These are phyloP conservation scores for Daedaleopsis sinensis DNA, from an alignment of 768 basidiomycete species.

Conservation along the genomic window DNA sequence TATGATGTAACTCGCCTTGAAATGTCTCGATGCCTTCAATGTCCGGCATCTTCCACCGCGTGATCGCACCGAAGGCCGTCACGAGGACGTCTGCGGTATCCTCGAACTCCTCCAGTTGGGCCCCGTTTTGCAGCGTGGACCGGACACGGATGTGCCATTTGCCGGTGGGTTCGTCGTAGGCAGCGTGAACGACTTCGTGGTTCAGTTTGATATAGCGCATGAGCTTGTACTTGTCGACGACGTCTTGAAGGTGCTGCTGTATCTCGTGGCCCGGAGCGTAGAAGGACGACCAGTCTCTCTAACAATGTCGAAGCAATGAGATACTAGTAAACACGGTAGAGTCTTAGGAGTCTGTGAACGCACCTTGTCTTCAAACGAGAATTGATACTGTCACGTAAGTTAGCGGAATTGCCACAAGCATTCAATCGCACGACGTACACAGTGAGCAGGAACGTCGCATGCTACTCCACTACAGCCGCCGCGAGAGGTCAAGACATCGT, in stretches of 20 bases:
- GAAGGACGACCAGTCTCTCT: slow-evolving; percentile 64
- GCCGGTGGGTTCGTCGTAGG: slow-evolving; percentile 51
- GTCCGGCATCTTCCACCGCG: slow-evolving; percentile 69
- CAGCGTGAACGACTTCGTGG: slow-evolving; percentile 54
- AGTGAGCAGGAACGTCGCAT: slow-evolving; percentile 63
- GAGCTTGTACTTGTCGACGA: slow-evolving; percentile 61
- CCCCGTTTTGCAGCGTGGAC: background rate
- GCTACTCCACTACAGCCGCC: slow-evolving; percentile 45
- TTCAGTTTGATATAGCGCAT: slow-evolving; percentile 54
- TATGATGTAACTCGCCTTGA: slow-evolving; percentile 61
- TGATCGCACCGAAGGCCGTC: slow-evolving; percentile 52
- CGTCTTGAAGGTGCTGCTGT: slow-evolving; percentile 50
- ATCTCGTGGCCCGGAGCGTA: slow-evolving; percentile 66
- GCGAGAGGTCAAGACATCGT: background rate
- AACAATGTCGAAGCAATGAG: background rate
- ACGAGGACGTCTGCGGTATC: slow-evolving; percentile 62
- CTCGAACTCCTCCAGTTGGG: slow-evolving; percentile 40
- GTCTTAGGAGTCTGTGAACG: background rate
- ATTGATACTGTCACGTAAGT: slow-evolving; percentile 49
- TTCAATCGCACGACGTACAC: slow-evolving; percentile 37
- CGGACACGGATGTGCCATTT: slow-evolving; percentile 61
- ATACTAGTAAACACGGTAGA: background rate
- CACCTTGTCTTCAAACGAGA: slow-evolving; percentile 58
- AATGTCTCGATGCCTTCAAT: slow-evolving; percentile 60
- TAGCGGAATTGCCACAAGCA: background rate